phyloP scores from a whole-genome alignment of 345 rosid species.

The Syzygium aromaticum region DNA sequence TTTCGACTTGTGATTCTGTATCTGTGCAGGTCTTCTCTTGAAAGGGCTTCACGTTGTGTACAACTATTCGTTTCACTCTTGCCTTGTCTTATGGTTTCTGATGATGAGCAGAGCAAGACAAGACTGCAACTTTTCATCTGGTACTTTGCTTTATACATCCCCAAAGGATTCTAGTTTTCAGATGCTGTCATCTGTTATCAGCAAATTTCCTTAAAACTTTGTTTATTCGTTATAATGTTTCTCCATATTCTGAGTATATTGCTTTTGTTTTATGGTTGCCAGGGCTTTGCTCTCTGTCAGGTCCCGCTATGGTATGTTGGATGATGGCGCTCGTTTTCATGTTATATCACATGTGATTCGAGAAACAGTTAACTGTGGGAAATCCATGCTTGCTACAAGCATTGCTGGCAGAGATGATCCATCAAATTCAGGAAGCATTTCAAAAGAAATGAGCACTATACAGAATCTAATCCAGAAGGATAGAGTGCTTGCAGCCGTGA shows the following conservation, averaged over 20 bases:
- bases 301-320: slow-evolving; percentile 66
- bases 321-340: slow-evolving; percentile 92
- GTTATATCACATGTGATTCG: slow-evolving; percentile 83
- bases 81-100: slow-evolving; percentile 63
- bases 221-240: neutral
- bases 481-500: slow-evolving; percentile 71
- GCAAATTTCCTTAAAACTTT: neutral
- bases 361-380: slow-evolving; percentile 79
- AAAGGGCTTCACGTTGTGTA: slow-evolving; percentile 82
- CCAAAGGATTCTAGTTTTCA: neutral
- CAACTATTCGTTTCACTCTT: slow-evolving; percentile 74
- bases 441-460: slow-evolving; percentile 55
- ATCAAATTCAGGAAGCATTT: slow-evolving; percentile 49
- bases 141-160: slow-evolving; percentile 14
- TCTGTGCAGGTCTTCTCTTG: slow-evolving; percentile 73
- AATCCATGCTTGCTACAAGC: slow-evolving; percentile 69
- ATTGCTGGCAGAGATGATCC: slow-evolving; percentile 66
- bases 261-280: slow-evolving; percentile 11
- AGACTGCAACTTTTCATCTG: slow-evolving; percentile 88
- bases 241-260: slow-evolving; percentile 6
- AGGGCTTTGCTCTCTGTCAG: slow-evolving; percentile 79
- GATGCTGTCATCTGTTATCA: neutral
- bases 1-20: slow-evolving; percentile 76
- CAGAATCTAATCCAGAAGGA: slow-evolving; percentile 84
- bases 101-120: slow-evolving; percentile 90